Evolutionary conservation across 1,139 yeast genomes (phyloP), one percentile per base, ranked within the genome.

Genomic region (Candida freyschussii): DNA sequence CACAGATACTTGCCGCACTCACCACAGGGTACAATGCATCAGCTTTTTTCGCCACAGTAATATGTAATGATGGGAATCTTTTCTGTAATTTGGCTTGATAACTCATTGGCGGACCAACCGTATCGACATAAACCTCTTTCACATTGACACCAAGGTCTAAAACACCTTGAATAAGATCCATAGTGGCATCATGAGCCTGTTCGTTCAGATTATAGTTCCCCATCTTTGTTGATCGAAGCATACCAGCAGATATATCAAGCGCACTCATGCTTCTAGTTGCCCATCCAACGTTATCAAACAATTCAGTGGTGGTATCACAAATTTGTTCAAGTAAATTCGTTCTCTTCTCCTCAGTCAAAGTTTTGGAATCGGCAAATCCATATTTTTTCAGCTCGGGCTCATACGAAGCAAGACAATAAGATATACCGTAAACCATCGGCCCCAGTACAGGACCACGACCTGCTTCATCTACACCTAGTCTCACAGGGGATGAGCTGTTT

Each of bases 391-490:
- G 58, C 6, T 57, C 53, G 0, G 53, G 43, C 34, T 74, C 78
- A 50, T 75, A 85, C 2, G 61, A 53, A 30, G 68, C 67, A 13
- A 78, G 60, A 46, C 95, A 79, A 53, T 86, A 91, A 4, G 94
- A 78, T 3, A 86, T 65, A 2, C 95, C 95, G 51, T 91, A 91
- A 1, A 93, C 98, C 98, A 91, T 93, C 1, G 97, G 95, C 0
- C 98, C 94, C 33, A 91, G 53, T 0, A 93, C 96, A 0, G 99
- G 98, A 0, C 99, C 99, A 44, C 99, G 69, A 0, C 99, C 98
- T 0, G 99, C 98, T 56, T 91, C 99, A 56, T 91, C 98, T 2
- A 91, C 95, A 4, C 98, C 98, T 11, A 91, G 59, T 2, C 86
- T 41, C 7, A 44, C 43, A 13, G 56, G 56, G 21, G 46, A 54